phyloP scores from a whole-genome alignment of 768 basidiomycete species.

The Mycena vitilis region DNA sequence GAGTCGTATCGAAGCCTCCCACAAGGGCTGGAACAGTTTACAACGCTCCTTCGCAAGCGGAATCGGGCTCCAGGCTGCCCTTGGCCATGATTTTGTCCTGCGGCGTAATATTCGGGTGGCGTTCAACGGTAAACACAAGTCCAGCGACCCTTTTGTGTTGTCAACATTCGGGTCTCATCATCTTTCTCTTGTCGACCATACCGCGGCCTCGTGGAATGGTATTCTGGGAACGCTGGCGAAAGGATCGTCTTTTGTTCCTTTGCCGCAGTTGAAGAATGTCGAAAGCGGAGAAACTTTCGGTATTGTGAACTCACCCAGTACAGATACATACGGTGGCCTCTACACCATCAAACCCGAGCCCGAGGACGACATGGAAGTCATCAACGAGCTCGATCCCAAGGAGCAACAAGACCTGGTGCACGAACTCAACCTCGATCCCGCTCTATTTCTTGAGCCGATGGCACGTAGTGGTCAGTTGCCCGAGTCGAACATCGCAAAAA shows the following conservation, averaged over 20 bases:
- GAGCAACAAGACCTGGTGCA: background rate
- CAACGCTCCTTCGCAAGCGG: slow-evolving; percentile 39
- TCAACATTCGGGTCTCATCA: slow-evolving; percentile 42
- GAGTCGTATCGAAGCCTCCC: slow-evolving; percentile 43
- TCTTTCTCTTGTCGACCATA: slow-evolving; percentile 34
- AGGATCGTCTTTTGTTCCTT: background rate
- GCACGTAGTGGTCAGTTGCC: background rate
- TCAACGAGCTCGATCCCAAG: background rate
- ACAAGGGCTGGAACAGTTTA: slow-evolving; percentile 44
- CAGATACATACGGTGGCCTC: background rate
- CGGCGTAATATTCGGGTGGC: slow-evolving; percentile 36
- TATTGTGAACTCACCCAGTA: background rate
- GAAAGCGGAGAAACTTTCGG: background rate
- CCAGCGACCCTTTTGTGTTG: slow-evolving; percentile 17
- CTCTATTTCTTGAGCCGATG: background rate
- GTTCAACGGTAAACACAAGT: background rate
- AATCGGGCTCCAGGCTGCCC: slow-evolving; percentile 31
- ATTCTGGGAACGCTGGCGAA: background rate
- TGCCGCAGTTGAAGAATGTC: background rate
- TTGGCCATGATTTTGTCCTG: slow-evolving; percentile 40
- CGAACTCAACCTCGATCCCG: background rate
- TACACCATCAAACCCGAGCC: background rate
- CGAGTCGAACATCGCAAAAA: too few species aligned
- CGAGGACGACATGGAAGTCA: background rate
- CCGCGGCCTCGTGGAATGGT: slow-evolving; percentile 26